Evolutionary conservation across 148 eudicot species (phyloP).

Genomic region (Rhododendron molle): DNA sequence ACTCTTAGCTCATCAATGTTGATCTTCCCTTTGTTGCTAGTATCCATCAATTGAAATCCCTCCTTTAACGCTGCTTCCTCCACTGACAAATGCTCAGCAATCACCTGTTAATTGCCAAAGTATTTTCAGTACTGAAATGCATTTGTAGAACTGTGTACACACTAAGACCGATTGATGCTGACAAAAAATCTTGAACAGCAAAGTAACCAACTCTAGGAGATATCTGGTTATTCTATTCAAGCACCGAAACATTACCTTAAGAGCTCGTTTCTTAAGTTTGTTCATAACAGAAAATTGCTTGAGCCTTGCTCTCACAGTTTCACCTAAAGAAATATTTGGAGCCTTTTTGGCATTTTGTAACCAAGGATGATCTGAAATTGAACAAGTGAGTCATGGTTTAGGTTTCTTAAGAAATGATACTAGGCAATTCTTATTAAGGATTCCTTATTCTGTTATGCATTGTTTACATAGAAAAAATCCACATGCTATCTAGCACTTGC

Average conservation of each 20-base stretch:
- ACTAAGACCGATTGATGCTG: neutral
- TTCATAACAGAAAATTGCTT: slow-evolving; percentile 88
- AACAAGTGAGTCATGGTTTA: neutral
- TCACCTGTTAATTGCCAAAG: slow-evolving; percentile 36
- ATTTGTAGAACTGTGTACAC: neutral
- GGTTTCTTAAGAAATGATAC: neutral
- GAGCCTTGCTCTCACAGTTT: slow-evolving; percentile 80
- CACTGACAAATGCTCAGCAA: slow-evolving; percentile 75
- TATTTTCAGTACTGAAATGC: neutral
- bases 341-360: slow-evolving; percentile 69
- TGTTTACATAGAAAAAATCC: neutral
- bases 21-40: slow-evolving; percentile 54
- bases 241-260: slow-evolving; percentile 36
- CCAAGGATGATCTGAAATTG: slow-evolving; percentile 73
- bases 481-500: slow-evolving; percentile 57
- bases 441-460: neutral
- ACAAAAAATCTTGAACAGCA: neutral
- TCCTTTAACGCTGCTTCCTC: slow-evolving; percentile 82
- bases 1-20: slow-evolving; percentile 55
- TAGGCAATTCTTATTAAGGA: neutral
- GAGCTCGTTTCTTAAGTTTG: slow-evolving; percentile 82
- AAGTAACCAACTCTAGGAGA: neutral
- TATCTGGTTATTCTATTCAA: neutral
- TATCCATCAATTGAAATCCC: slow-evolving; percentile 64
- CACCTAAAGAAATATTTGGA: slow-evolving; percentile 80